A percentile compares a stretch with the other conserved stretches of the same genome.
Conservation (phyloP, 305 asterid species). For the Fraxinus paxiana region DNA sequence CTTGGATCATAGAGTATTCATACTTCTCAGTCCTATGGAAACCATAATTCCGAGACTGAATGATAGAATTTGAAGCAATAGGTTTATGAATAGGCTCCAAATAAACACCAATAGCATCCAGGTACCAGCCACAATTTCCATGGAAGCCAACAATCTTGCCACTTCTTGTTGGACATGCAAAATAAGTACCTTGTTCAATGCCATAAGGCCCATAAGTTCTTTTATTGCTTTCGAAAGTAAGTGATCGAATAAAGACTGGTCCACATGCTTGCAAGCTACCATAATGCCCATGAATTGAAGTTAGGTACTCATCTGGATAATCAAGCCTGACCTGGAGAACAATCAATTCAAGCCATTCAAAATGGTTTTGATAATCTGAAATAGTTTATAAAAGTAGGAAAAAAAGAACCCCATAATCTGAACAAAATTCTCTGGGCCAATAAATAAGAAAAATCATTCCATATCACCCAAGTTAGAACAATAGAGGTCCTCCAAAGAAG, state of each 20-base stretch:
- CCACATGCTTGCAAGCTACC: slow-evolving; percentile 60
- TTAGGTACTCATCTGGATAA: slow-evolving; percentile 66
- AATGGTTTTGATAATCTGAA: neutral
- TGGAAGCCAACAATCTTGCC: slow-evolving; percentile 73
- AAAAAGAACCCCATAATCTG: neutral
- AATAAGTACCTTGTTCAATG: slow-evolving; percentile 52
- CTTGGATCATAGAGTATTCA: slow-evolving; percentile 63
- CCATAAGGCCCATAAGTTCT: slow-evolving; percentile 71
- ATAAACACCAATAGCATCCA: slow-evolving; percentile 69
- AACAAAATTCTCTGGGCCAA: neutral
- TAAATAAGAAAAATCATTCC: neutral
- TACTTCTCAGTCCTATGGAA: slow-evolving; percentile 29
- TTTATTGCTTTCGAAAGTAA: slow-evolving; percentile 58
- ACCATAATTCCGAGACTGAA: slow-evolving; percentile 32
- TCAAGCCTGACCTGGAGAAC: slow-evolving; percentile 52
- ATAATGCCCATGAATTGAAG: slow-evolving; percentile 54
- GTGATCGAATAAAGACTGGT: slow-evolving; percentile 45
- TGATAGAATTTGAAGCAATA: slow-evolving; percentile 21
- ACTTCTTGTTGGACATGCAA: slow-evolving; percentile 39
- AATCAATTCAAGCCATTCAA: neutral
- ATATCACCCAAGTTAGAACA: neutral
- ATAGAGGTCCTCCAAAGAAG: neutral
- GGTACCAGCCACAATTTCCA: slow-evolving; percentile 64
- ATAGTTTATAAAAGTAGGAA: neutral
- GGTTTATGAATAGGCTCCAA: slow-evolving; percentile 41